A percentile compares a stretch with the other conserved stretches of the same genome.
Conservation (phyloP, 805 yeast genomes). For the Priceomyces haplophilus region DNA sequence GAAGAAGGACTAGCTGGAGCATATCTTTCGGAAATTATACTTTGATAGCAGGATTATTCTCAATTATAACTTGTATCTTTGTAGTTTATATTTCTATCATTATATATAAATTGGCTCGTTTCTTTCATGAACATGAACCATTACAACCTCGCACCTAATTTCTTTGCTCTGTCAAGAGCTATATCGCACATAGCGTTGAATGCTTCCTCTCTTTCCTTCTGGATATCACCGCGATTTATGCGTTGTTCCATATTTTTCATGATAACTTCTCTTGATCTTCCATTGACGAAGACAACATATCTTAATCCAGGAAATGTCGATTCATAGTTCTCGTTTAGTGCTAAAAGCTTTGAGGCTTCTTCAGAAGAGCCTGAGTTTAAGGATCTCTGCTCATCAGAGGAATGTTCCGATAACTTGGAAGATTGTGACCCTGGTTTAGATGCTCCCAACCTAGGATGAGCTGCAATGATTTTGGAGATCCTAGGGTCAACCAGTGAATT, state of each 20-base stretch:
- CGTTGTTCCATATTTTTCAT: constrained; percentile 61
- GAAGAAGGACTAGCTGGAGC: no score
- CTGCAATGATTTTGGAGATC: constrained; percentile 64
- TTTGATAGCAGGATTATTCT: no score
- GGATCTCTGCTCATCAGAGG: constrained; percentile 67
- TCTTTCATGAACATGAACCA: not conserved
- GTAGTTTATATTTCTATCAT: no score
- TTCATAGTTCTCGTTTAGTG: constrained; percentile 64
- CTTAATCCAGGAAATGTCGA: constrained; percentile 60
- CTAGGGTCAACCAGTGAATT: constrained; percentile 14
- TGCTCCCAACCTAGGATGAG: constrained; percentile 88
- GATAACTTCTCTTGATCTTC: constrained; percentile 63
- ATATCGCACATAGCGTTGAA: constrained; percentile 90
- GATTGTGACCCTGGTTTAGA: constrained; percentile 34
- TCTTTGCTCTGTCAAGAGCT: constrained; percentile 72
- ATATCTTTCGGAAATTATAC: no score
- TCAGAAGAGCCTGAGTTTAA: constrained; percentile 47
- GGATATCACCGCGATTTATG: constrained; percentile 53
- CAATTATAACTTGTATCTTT: no score
- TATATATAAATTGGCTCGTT: no score
- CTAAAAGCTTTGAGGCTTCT: constrained; percentile 48
- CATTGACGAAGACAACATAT: constrained; percentile 88
- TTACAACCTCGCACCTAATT: constrained; percentile 37
- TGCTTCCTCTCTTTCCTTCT: constrained; percentile 60
- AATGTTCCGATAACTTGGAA: constrained; percentile 55